Evolutionary conservation across 1,284 basidiomycete genomes (phyloP), one percentile per base, ranked within the genome.

Genomic region (Chalciporus sp.): DNA sequence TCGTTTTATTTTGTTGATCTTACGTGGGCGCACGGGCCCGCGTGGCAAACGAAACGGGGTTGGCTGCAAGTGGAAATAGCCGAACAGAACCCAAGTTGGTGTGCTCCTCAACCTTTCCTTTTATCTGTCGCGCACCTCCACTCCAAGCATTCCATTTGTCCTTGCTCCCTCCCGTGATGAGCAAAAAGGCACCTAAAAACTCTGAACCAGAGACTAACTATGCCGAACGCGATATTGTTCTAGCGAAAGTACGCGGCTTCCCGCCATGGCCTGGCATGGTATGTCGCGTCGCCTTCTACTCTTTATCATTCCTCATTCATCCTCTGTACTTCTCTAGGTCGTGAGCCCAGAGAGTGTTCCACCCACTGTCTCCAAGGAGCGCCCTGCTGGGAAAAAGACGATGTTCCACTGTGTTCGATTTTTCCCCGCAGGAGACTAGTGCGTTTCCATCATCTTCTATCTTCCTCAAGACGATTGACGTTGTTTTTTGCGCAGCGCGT

Each of bases 391-490:
- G 61, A 90, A 88, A 74, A 92, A 88, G 73, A 76, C 82, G 3
- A 78, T 76, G 12, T 86, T 86, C 64, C 87, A 91, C 72, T 92
- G 90, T 64, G 84, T 95, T 42, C 79, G 85, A 62, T 96, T 95
- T 83, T 95, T 95, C 80, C 92, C 93, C 33, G 84, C 83, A 37
- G 94, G 92, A 52, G 94, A 98, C 76, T 92, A 88, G 95, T 97
- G 65, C 72, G 93, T 85, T 28, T 39, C 58, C 51, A 52, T 60
- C 49, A 33, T 54, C 48, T 48, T 55, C 46, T 53, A 56, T 49
- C 44, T 43, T 51, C 49, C 42, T 52, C 42, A 12, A 33, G 43
- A 61, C 58, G 20, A 46, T 56, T 61, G 55, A 65, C 47, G 8
- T 35, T 20, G 23, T 27, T 53, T 57, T 53, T 52, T 46, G 19